Evolutionary conservation across 176 grass and related monocot species (phyloP).

Genomic region (Oryza meyeriana): DNA sequence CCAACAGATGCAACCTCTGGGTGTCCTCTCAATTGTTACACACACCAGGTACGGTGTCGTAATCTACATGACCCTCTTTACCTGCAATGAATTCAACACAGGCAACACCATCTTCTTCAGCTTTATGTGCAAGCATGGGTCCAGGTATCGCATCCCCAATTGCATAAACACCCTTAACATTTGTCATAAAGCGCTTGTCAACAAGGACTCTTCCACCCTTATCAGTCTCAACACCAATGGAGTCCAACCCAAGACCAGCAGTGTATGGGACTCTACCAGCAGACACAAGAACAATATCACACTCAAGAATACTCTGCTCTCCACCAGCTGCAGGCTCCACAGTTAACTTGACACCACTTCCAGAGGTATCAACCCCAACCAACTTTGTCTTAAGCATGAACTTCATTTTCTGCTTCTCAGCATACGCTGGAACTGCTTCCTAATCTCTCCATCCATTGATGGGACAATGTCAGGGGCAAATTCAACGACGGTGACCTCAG

Average conservation of each 20-base stretch:
- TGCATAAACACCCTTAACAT: conserved; percentile 64
- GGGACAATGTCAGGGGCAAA: conserved; percentile 87
- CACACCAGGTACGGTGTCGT: conserved; percentile 69
- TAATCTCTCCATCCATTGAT: conserved; percentile 83
- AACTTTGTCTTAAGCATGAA: conserved; percentile 93
- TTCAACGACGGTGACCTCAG: conserved; percentile 79
- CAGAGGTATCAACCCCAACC: conserved; percentile 66
- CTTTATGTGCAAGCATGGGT: conserved; percentile 88
- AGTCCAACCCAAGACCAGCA: conserved; percentile 57
- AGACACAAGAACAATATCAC: conserved; percentile 78
- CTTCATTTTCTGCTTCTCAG: conserved; percentile 90
- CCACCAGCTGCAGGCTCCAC: conserved; percentile 75
- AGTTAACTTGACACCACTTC: conserved; percentile 64
- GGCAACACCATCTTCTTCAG: conserved; percentile 82
- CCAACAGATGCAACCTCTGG: conserved; percentile 90
- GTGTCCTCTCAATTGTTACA: conserved; percentile 85
- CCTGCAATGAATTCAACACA: conserved; percentile 84
- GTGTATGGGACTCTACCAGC: conserved; percentile 72
- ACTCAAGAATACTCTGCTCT: conserved; percentile 60
- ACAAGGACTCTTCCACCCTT: conserved; percentile 68
- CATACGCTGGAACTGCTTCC: conserved; percentile 90
- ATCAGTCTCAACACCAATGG: conserved; percentile 67
- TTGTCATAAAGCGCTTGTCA: conserved; percentile 77
- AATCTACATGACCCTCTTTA: conserved; percentile 85
- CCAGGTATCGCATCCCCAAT: conserved; percentile 82